These are phyloP conservation scores for Aspergillus affinis DNA, from an alignment of 495 filamentous ascomycete species.

Conservation along the genomic window DNA sequence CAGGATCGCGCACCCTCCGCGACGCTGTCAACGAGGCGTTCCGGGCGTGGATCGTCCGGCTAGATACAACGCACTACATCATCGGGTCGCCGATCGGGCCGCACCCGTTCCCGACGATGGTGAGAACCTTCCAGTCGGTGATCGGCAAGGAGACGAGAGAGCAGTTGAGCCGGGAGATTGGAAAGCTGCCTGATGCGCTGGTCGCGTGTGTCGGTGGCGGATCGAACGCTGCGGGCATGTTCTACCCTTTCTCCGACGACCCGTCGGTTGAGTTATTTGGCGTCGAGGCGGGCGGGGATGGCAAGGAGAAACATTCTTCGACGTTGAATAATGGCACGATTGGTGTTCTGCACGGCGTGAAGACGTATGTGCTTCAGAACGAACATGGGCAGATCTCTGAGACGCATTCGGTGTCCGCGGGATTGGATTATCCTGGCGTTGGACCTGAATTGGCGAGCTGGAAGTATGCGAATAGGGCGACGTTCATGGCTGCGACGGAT, in stretches of 20 bases:
- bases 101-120: constrained; percentile 95
- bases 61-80: constrained; percentile 95
- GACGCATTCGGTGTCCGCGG: constrained; percentile 85
- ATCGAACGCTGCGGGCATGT: constrained; percentile 81
- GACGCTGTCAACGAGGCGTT: constrained; percentile 96
- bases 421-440: constrained; percentile 87
- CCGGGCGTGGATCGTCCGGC: constrained; percentile 82
- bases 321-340: constrained; percentile 75
- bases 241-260: constrained; percentile 83
- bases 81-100: constrained; percentile 95
- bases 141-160: constrained; percentile 86
- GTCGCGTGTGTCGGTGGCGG: constrained; percentile 91
- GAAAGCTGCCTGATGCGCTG: constrained; percentile 73
- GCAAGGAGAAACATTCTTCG: constrained; percentile 72
- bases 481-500: constrained; percentile 83
- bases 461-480: constrained; percentile 73
- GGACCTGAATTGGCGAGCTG: constrained; percentile 80
- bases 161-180: constrained; percentile 63
- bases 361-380: constrained; percentile 85
- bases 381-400: constrained; percentile 80
- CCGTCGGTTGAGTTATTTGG: constrained; percentile 75
- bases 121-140: constrained; percentile 92
- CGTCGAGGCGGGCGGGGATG: constrained; percentile 86
- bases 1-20: constrained; percentile 78
- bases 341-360: constrained; percentile 86